A percentile compares a stretch with the other conserved stretches of the same genome.
Evolutionary conservation across 2,329 filamentous ascomycete genomes (phyloP).

Genomic region (Hypoxylon sp.): DNA sequence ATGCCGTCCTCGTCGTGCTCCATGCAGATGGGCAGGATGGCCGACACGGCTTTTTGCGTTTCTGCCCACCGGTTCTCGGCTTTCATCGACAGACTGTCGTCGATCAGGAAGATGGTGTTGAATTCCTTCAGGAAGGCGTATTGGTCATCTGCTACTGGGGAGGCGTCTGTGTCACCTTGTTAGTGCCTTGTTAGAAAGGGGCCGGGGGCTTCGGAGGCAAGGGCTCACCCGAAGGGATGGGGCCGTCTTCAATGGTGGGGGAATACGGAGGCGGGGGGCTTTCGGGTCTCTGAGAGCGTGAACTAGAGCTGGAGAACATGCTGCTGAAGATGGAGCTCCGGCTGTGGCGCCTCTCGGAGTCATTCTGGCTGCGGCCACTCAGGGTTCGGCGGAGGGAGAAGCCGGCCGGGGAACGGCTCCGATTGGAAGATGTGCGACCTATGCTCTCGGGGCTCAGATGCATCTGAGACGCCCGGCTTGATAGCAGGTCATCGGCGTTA

Average conservation of each 20-base stretch:
- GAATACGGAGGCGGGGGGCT: constrained; percentile 47
- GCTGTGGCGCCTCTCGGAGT: constrained; percentile 20
- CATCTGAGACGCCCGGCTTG: not conserved
- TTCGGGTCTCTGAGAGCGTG: constrained; percentile 29
- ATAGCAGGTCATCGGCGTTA: constrained; percentile 1
- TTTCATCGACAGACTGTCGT: constrained; percentile 91
- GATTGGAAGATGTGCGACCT: not conserved
- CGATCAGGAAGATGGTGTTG: constrained; percentile 91
- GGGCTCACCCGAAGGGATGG: constrained; percentile 14
- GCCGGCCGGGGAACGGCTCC: constrained; percentile 31
- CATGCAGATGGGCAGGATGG: constrained; percentile 87
- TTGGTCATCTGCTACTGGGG: constrained; percentile 40
- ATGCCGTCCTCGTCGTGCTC: constrained; percentile 85
- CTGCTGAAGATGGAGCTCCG: constrained; percentile 12
- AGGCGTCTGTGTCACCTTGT: not conserved
- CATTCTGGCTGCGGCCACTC: constrained; percentile 33
- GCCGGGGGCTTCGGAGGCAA: not conserved
- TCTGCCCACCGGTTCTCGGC: constrained; percentile 80
- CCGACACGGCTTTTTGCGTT: constrained; percentile 76
- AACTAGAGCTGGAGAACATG: constrained; percentile 17
- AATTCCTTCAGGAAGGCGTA: constrained; percentile 80
- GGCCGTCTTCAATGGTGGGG: constrained; percentile 8
- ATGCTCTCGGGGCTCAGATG: constrained; percentile 20
- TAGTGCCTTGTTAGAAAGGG: not conserved
- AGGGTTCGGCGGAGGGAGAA: constrained; percentile 37